Conservation (phyloP, 495 filamentous ascomycete species). For the Penicillium steckii region DNA sequence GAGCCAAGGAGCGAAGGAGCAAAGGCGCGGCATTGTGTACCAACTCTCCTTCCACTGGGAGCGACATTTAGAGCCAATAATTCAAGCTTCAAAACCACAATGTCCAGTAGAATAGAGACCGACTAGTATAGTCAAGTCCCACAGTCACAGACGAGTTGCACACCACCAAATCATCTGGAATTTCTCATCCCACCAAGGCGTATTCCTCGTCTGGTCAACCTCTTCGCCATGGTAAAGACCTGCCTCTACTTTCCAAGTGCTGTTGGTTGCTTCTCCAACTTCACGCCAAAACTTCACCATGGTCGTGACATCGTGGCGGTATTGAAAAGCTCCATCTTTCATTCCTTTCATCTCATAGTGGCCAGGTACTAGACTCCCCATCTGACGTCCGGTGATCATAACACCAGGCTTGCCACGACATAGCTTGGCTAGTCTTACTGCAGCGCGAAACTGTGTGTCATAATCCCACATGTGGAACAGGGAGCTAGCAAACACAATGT, state of each 20-base stretch:
- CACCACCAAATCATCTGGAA: slow-evolving; percentile 21
- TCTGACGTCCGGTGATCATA: slow-evolving; percentile 44
- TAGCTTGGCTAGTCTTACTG: slow-evolving; percentile 32
- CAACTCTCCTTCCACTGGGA: too few species aligned
- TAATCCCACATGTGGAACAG: slow-evolving; percentile 48
- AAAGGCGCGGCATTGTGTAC: too few species aligned
- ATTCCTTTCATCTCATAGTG: slow-evolving; percentile 21
- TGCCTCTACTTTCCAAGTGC: slow-evolving; percentile 38
- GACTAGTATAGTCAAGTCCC: too few species aligned
- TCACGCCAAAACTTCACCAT: slow-evolving; percentile 47
- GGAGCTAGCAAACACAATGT: slow-evolving; percentile 39
- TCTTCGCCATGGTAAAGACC: slow-evolving; percentile 12
- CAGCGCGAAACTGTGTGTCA: slow-evolving; percentile 33
- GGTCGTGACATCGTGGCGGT: slow-evolving; percentile 40
- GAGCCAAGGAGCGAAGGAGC: too few species aligned
- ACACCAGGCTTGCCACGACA: slow-evolving; percentile 29
- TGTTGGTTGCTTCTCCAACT: slow-evolving; percentile 40
- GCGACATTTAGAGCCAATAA: too few species aligned
- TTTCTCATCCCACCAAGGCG: slow-evolving; percentile 11
- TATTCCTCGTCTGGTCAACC: slow-evolving; percentile 9
- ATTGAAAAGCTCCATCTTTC: slow-evolving; percentile 17
- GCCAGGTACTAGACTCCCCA: slow-evolving; percentile 30
- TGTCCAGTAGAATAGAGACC: too few species aligned
- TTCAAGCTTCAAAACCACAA: too few species aligned
- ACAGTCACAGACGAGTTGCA: too few species aligned